Percentiles rank a stretch among this genome's conserved stretches.
These are phyloP conservation scores for Colletotrichum sp. DNA, from an alignment of 2,329 filamentous ascomycete species.

Conservation along the genomic window DNA sequence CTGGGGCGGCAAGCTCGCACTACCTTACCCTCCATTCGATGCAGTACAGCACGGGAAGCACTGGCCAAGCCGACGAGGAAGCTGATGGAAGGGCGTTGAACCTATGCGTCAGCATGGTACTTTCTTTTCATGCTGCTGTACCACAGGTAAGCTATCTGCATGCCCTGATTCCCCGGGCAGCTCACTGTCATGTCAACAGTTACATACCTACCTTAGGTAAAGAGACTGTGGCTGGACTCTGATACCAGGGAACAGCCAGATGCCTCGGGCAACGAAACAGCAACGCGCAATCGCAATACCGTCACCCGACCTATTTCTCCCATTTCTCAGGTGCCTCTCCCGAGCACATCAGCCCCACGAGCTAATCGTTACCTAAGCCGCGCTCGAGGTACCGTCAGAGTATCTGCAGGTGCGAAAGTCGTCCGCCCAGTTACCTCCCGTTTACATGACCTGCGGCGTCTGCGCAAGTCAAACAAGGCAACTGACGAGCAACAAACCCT, in stretches of 20 bases:
- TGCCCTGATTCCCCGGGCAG: neutral
- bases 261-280: neutral
- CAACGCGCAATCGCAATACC: neutral
- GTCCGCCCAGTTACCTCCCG: neutral
- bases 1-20: neutral
- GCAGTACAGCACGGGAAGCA: neutral
- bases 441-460: neutral
- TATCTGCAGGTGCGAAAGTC: neutral
- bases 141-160: neutral
- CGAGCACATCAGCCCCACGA: neutral
- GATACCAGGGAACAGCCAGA: neutral
- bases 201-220: neutral
- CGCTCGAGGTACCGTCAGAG: neutral
- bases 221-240: neutral
- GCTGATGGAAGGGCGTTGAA: neutral
- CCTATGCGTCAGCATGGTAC: neutral
- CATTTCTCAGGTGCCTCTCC: neutral
- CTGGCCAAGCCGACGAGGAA: neutral
- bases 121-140: neutral
- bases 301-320: neutral
- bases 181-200: neutral
- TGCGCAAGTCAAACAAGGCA: neutral
- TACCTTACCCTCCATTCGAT: neutral
- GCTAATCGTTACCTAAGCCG: conserved; percentile 7
- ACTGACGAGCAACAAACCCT: neutral